Base-by-base conservation (phyloP, 2,329 filamentous ascomycete genomes). In the Colletotrichum melonis region DNA sequence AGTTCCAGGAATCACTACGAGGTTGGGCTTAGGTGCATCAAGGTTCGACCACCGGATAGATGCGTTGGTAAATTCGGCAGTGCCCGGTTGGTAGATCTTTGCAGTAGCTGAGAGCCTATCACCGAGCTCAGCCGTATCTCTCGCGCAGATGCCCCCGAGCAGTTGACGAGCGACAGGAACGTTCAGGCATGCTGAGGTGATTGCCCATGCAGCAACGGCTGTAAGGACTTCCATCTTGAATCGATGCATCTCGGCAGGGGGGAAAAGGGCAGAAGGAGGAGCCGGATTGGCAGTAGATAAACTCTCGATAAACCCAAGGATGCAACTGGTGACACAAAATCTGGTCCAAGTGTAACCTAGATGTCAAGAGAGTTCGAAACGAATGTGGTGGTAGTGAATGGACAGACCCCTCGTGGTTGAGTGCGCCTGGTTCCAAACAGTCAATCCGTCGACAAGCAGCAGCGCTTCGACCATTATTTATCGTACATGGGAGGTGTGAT, bases 1-100 rank as follows among this genome's bases (percentile, higher is more conserved):
- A 0, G 81, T 85, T 2, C 80, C 82, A 1, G 87, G 85, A 16
- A 87, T 82, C 0, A 89, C 84, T 2, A 88, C 85, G 3, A 88
- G 76, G 60, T 84, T 86, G 11, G 86, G 80, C 1, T 75, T 81
- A 3, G 88, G 88, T 1, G 80, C 76, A 9, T 82, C 79, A 24
- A 87, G 75, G 16, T 78, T 79, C 1, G 87, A 89, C 86, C 87
- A 88, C 1, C 87, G 82, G 2, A 77, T 79, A 0, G 84, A 82
- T 7, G 82, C 82, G 32, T 78, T 46, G 3, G 76, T 72, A 60
- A 86, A 89, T 14, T 78, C 82, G n/a, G 74, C 75, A 11, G 84
- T 83, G 2, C 82, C 84, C 0, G 86, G 84, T 24, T 77, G 80
- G 75, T 85, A 86, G 42, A 88, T 76, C 75, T 85, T 79, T 19